Conservation (phyloP, 129 eudicot species). For the Smallanthus sonchifolius region DNA sequence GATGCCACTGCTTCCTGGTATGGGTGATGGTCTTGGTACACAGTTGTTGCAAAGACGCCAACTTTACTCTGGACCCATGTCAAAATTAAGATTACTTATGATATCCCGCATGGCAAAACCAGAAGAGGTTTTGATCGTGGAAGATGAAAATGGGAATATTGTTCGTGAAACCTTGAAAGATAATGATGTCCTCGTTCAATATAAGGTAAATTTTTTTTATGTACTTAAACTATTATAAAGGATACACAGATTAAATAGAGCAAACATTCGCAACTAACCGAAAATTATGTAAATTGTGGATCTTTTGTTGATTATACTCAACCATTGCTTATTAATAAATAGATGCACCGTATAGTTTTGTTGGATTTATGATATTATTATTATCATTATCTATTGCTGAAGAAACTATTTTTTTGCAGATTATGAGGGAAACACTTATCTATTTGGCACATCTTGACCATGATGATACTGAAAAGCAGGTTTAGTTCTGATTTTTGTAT, state of each 20-base stretch:
- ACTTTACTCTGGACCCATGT: constrained; percentile 84
- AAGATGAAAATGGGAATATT: constrained; percentile 98
- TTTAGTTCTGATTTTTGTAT: constrained; percentile 18
- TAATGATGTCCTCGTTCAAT: constrained; percentile 95
- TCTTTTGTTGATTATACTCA: neutral
- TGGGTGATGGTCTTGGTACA: constrained; percentile 73
- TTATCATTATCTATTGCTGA: neutral
- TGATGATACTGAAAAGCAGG: constrained; percentile 99
- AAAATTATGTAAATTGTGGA: neutral
- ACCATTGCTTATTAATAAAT: neutral
- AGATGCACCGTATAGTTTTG: neutral
- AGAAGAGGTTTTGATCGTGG: constrained; percentile 96
- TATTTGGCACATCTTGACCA: constrained; percentile 97
- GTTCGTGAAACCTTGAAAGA: constrained; percentile 99
- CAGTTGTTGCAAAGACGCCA: constrained; percentile 76
- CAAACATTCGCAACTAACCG: neutral
- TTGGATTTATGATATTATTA: neutral
- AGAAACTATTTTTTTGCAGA: constrained; percentile 46
- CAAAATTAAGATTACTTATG: constrained; percentile 80
- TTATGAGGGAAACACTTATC: constrained; percentile 93
- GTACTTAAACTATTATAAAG: neutral
- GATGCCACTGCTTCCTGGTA: constrained; percentile 58
- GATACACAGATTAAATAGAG: neutral
- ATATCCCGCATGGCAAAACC: constrained; percentile 99
- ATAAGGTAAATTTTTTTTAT: constrained; percentile 59